phyloP scores from a whole-genome alignment of 331 rosid genomes.

The Erythrophleum ivorense region DNA sequence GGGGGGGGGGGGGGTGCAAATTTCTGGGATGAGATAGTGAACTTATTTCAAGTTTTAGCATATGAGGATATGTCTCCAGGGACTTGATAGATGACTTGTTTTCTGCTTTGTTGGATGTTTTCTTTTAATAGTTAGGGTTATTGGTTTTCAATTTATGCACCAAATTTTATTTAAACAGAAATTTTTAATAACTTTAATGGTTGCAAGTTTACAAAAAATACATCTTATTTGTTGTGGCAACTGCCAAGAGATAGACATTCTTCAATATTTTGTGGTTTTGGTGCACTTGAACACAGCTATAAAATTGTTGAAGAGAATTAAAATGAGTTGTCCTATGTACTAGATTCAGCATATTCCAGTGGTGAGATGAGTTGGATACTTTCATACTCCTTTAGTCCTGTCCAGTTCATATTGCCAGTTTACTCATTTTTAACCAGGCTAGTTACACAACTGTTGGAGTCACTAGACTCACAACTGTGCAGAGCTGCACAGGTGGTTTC shows the following conservation, averaged over 20 bases:
- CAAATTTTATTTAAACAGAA: not conserved
- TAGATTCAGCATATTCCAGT: not conserved
- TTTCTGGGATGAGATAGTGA: not conserved
- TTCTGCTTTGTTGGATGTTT: not conserved
- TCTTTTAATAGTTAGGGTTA: not conserved
- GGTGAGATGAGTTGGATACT: constrained; percentile 1
- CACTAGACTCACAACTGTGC: not conserved
- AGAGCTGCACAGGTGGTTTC: not conserved
- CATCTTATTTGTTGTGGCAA: not conserved
- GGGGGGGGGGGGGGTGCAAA: not conserved
- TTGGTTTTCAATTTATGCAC: constrained; percentile 10
- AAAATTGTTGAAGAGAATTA: not conserved
- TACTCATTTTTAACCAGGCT: not conserved
- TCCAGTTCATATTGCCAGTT: not conserved
- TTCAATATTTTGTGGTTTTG: not conserved
- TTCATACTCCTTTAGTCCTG: not conserved
- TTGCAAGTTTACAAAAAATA: constrained; percentile 4
- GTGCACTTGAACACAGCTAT: not conserved
- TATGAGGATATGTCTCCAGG: not conserved
- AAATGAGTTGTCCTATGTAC: constrained; percentile 8
- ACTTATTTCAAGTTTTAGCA: constrained; percentile 6
- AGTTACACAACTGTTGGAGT: not conserved
- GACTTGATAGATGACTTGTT: constrained; percentile 4
- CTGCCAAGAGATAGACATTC: not conserved
- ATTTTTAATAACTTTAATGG: not conserved